A percentile compares a stretch with the other conserved stretches of the same genome.
Evolutionary conservation across 495 filamentous ascomycete species (phyloP).

Genomic region (Oidiodendron maius): DNA sequence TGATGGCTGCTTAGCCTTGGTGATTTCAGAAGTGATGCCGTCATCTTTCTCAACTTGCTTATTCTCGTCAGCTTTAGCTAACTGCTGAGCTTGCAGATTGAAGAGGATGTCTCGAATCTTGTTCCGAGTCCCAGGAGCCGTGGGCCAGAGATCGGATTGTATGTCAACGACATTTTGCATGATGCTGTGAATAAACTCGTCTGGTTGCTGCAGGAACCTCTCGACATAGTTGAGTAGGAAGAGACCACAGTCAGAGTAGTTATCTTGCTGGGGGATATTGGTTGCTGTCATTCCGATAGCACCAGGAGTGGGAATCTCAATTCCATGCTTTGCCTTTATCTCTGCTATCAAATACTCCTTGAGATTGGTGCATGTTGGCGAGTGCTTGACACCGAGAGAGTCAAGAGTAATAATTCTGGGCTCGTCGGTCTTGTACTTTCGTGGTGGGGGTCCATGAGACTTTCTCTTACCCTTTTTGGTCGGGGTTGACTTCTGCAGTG

Average conservation of each 20-base stretch:
- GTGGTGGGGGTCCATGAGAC: slow-evolving; percentile 7
- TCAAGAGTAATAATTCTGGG: slow-evolving; percentile 85
- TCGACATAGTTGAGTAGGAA: slow-evolving; percentile 79
- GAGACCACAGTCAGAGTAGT: slow-evolving; percentile 84
- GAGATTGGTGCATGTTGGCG: slow-evolving; percentile 54
- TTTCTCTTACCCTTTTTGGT: slow-evolving; percentile 16
- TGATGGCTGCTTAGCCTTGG: background rate
- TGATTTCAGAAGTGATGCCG: background rate
- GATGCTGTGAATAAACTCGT: slow-evolving; percentile 53
- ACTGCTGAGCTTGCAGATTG: slow-evolving; percentile 12
- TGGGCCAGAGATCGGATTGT: slow-evolving; percentile 1
- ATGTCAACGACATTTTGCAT: slow-evolving; percentile 24
- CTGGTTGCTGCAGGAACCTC: slow-evolving; percentile 68
- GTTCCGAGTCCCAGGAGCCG: slow-evolving; percentile 10
- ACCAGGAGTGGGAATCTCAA: slow-evolving; percentile 44
- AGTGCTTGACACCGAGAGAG: slow-evolving; percentile 62
- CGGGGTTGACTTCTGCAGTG: slow-evolving; percentile 3
- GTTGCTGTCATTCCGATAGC: slow-evolving; percentile 63
- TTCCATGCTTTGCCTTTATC: slow-evolving; percentile 58
- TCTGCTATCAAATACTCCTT: slow-evolving; percentile 75
- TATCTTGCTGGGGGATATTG: slow-evolving; percentile 71
- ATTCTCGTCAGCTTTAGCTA: background rate
- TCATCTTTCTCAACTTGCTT: background rate
- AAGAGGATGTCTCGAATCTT: slow-evolving; percentile 19
- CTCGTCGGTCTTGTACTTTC: slow-evolving; percentile 30